These are phyloP conservation scores for Singerocomus rubriflavus DNA, from an alignment of 1,284 basidiomycete genomes.

Conservation along the genomic window DNA sequence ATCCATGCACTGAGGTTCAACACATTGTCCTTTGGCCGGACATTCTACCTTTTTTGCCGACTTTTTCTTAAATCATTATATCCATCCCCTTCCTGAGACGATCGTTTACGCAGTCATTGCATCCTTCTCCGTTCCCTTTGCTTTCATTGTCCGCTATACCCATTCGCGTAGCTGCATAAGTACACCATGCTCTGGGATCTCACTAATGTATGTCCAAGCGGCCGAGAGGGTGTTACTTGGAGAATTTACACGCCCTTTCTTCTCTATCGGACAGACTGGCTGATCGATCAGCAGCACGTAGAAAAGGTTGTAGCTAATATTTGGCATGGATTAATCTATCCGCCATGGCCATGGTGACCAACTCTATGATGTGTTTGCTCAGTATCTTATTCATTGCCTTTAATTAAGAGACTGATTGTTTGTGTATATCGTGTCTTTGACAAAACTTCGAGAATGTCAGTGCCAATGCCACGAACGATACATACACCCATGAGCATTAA, in stretches of 20 bases:
- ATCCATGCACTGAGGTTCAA: constrained; percentile 5
- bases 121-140: constrained; percentile 9
- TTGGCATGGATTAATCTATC: background rate
- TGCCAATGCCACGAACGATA: too few relatives aligned
- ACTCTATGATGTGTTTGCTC: too few relatives aligned
- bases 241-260: constrained; percentile 7
- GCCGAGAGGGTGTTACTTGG: constrained; percentile 9
- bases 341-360: background rate
- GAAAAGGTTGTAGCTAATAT: background rate
- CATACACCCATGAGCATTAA: too few relatives aligned
- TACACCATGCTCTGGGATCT: constrained; percentile 32
- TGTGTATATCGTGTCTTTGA: too few relatives aligned
- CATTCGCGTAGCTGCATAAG: constrained; percentile 28
- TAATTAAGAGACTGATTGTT: too few relatives aligned
- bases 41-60: constrained; percentile 1
- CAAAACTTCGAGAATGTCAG: too few relatives aligned
- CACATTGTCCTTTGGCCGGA: constrained; percentile 7
- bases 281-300: background rate
- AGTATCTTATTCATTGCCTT: too few relatives aligned
- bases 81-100: constrained; percentile 7
- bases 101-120: constrained; percentile 13
- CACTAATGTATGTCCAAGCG: constrained; percentile 31
- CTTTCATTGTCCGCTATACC: constrained; percentile 28
- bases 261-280: background rate
- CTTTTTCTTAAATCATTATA: constrained; percentile 12